Base-by-base conservation (phyloP, 352 stramenopile genomes). In the Peronospora destructor region DNA sequence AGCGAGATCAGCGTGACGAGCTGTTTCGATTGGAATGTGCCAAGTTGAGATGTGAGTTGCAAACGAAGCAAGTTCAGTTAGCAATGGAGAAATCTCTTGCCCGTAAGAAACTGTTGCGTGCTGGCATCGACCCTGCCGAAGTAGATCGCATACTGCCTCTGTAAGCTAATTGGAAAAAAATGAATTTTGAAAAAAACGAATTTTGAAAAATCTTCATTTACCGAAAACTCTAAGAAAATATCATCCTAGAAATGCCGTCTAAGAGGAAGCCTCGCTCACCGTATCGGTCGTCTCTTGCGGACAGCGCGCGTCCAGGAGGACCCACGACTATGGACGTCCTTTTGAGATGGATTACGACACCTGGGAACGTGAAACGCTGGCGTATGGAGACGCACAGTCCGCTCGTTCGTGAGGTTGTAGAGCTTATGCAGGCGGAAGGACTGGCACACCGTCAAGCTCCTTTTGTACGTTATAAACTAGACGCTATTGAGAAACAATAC, bases 21-120 rank as follows among this genome's bases (percentile, higher is more conserved):
- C 42, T 82, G 16, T 79, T 77, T 44, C 39, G 72, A 32, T 52
- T 82, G 11, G 71, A 82, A 53, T 61, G 71, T 34, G 61, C 64
- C 43, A 74, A 72, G 38, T 52, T 68, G 16, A 51, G 70, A 48
- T 59, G 62, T 47, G 71, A 82, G 41, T 45, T 82, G 16, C 51
- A 76, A 36, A 40, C 55, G 16, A 75, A 66, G 32, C 63, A 68
- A 23, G 50, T 82, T 16, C 59, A 79, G 25, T 45, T 76, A 2
- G 49, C 56, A 10, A 56, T 68, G 39, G 68, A 78, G 39, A 64
- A 62, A 14, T 53, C 66, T 34, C 66, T 82, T 13, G 65, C 65
- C 21, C 68, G 71, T 30, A 74, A 73, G 52, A 74, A 64, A 34
- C 51, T 83, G 39, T 52, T 76, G 32, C 43, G 68, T 32, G 71